Conservation (phyloP, 768 basidiomycete species). For the Russula brevipes region DNA sequence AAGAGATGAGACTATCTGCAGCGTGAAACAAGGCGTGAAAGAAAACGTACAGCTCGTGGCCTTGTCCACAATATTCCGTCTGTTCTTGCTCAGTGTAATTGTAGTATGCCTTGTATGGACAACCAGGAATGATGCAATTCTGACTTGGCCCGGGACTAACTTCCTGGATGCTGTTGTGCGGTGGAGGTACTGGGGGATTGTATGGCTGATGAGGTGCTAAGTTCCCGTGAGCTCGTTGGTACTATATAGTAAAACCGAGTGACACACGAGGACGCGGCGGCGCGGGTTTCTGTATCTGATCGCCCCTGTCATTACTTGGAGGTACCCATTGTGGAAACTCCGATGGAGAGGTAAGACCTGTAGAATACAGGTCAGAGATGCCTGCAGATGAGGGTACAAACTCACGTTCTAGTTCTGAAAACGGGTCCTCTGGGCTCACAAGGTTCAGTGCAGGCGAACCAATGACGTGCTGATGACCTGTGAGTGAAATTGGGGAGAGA, state of each 20-base stretch:
- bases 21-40: neutral
- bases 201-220: neutral
- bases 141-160: neutral
- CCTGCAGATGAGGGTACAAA: neutral
- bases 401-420: neutral
- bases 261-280: neutral
- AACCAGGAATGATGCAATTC: constrained; percentile 8
- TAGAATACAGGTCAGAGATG: neutral
- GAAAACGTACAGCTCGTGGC: constrained; percentile 14
- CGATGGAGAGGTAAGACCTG: neutral
- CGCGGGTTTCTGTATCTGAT: neutral
- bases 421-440: neutral
- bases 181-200: neutral
- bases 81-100: constrained; percentile 14
- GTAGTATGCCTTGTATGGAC: constrained; percentile 10
- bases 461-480: neutral
- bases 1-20: no score
- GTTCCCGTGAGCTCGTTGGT: neutral
- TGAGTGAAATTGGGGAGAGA: neutral
- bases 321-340: neutral
- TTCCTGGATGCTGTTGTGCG: no score
- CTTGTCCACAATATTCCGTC: constrained; percentile 19
- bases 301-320: neutral
- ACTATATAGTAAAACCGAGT: neutral
- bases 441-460: neutral